A percentile compares a stretch with the other conserved stretches of the same genome.
These are phyloP conservation scores for Eragrostis tef DNA, from an alignment of 202 grass and related monocot species.

Conservation along the genomic window DNA sequence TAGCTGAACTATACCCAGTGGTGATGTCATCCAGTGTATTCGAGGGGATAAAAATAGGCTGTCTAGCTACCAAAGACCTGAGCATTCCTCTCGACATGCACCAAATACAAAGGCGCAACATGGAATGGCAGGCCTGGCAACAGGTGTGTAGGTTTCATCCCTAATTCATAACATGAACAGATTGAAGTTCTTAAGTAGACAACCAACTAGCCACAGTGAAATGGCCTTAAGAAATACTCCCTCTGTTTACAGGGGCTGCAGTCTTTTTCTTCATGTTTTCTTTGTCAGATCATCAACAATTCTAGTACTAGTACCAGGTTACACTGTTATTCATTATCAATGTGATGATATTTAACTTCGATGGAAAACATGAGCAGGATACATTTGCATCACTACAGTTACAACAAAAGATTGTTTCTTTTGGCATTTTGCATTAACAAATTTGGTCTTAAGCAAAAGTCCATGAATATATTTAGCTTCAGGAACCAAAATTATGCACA, in stretches of 20 bases:
- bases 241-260: too few relatives aligned
- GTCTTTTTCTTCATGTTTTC: too few relatives aligned
- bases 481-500: conserved; percentile 15
- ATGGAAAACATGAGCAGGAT: not conserved
- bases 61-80: too few relatives aligned
- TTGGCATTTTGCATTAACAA: conserved; percentile 15
- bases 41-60: too few relatives aligned
- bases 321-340: not conserved
- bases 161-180: conserved; percentile 4
- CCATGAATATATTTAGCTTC: conserved; percentile 19
- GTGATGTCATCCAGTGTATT: too few relatives aligned
- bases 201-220: conserved; percentile 10
- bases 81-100: too few relatives aligned
- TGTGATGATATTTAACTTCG: conserved; percentile 1
- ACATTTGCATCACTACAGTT: not conserved
- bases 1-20: too few relatives aligned
- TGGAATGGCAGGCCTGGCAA: too few relatives aligned
- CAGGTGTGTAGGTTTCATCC: not conserved
- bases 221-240: too few relatives aligned
- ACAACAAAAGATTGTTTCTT: conserved; percentile 8
- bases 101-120: too few relatives aligned
- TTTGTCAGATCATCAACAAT: too few relatives aligned
- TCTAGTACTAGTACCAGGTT: not conserved
- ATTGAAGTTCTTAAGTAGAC: not conserved
- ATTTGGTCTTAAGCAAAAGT: not conserved